Evolutionary conservation across 139 green algal genomes (phyloP).

Genomic region (Dunaliella primolecta): DNA sequence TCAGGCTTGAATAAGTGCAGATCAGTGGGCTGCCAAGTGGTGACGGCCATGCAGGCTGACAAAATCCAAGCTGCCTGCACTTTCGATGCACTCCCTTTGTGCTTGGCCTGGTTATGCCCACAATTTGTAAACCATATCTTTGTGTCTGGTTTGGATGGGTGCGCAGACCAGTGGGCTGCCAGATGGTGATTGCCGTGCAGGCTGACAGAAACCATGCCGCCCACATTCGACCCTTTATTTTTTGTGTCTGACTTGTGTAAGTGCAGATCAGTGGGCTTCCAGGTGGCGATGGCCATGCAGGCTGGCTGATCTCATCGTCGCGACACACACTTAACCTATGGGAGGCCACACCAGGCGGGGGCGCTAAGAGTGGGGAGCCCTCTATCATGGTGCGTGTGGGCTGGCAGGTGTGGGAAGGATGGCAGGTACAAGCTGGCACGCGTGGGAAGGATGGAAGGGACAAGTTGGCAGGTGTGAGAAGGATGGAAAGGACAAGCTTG

Average conservation of each 20-base stretch:
- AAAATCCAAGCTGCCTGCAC: too few relatives aligned
- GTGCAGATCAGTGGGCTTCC: constrained; percentile 43
- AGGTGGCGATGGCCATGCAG: constrained; percentile 55
- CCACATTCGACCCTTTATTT: too few relatives aligned
- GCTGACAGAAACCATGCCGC: too few relatives aligned
- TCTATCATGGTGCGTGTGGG: constrained; percentile 37
- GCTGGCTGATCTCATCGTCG: constrained; percentile 51
- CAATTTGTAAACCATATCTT: too few relatives aligned
- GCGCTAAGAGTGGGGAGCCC: constrained; percentile 22
- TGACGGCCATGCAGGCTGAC: constrained; percentile 57
- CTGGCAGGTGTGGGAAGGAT: neutral
- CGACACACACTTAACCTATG: constrained; percentile 64
- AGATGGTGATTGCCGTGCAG: constrained; percentile 52
- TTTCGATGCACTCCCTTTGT: too few relatives aligned
- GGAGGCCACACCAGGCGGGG: constrained; percentile 51
- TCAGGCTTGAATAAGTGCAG: too few relatives aligned
- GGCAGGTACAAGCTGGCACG: neutral
- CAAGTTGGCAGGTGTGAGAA: too few relatives aligned
- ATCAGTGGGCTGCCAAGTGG: constrained; percentile 47
- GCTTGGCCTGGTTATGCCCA: too few relatives aligned
- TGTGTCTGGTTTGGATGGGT: too few relatives aligned
- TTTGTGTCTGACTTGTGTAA: too few relatives aligned
- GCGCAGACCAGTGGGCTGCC: constrained; percentile 37
- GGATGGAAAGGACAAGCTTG: too few relatives aligned
- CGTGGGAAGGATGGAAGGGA: too few relatives aligned